Evolutionary conservation across 371 early-diverging fungal genomes (phyloP).

Genomic region (Nosema muscidifuracis): DNA sequence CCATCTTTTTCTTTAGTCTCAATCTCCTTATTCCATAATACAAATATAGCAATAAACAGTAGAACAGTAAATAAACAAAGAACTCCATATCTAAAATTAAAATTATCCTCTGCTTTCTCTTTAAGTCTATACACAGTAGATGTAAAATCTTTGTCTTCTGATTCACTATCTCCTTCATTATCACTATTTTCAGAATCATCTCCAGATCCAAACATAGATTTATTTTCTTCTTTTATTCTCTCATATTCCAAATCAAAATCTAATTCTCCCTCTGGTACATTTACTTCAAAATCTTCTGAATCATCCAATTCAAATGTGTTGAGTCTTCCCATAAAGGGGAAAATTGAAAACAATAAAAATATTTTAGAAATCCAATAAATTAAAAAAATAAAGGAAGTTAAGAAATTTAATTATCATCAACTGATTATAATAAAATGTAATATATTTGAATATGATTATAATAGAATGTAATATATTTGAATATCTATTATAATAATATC

Average conservation of each 20-base stretch:
- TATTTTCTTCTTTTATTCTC: not conserved
- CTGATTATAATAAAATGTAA: no score
- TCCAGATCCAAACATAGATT: not conserved
- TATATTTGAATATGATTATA: no score
- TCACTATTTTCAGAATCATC: not conserved
- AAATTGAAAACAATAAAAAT: not conserved
- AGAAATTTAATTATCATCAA: no score
- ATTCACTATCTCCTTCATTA: not conserved
- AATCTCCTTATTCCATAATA: slow-evolving; percentile 9
- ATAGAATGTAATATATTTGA: no score
- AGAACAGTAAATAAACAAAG: slow-evolving; percentile 2
- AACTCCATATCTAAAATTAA: slow-evolving; percentile 5
- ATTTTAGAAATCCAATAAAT: no score
- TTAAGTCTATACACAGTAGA: not conserved
- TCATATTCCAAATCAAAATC: no score
- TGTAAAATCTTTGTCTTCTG: not conserved
- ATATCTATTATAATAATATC: no score
- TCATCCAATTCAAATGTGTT: not conserved
- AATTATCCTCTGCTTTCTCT: slow-evolving; percentile 7
- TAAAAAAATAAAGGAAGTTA: no score
- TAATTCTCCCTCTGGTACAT: no score
- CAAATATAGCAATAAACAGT: not conserved
- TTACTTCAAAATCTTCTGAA: not conserved
- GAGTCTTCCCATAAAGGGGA: not conserved
- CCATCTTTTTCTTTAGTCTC: slow-evolving; percentile 10